Evolutionary conservation across 2,329 filamentous ascomycete species (phyloP), one percentile per base, ranked within the genome.

Genomic region (Alternaria triticimaculans): DNA sequence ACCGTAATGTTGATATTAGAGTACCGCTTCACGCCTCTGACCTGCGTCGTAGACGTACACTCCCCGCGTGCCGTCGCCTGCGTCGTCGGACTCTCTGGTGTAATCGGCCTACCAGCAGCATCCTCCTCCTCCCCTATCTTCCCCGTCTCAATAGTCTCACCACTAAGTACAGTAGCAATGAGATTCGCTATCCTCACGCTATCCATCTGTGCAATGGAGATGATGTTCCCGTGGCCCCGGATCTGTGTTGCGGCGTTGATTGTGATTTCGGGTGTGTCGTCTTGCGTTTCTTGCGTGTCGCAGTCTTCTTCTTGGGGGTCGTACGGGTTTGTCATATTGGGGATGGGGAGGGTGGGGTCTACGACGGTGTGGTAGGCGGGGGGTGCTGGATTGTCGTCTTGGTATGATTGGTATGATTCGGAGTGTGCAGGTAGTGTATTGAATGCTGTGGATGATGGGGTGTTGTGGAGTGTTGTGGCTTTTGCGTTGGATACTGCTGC

Each of bases 211-310:
- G 72, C 69, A 33, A 77, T 73, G 23, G 72, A 75, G 28, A 79
- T 70, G 26, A 79, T 78, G 61, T 79, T 79, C 5, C 73, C 76
- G 18, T 74, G 71, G 43, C 76, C 76, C 30, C 76, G 66, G 44
- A 79, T 73, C 48, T 79, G 76, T 9, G 76, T 78, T 0, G 72
- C 68, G 8, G 77, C 75, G 61, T 79, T 79, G 59, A 79, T 70
- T 20, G 72, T 78, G 41, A 79, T 66, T 58, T 78, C 76, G n/a
- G 74, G 74, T 10, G 55, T 66, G 4, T 74, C 69, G 10, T 55
- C 48, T 10, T 18, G 6, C 11, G 28, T 18, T 12, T 53, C 49
- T 33, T 41, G 49, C 1, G 30, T 0, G 15, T 71, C 64, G 20
- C 7, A 8, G 14, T 68, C 64, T 21, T 68, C 59, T n/a, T 72